Evolutionary conservation across 2,329 filamentous ascomycete genomes (phyloP).

Genomic region (Talaromyces funiculosus): DNA sequence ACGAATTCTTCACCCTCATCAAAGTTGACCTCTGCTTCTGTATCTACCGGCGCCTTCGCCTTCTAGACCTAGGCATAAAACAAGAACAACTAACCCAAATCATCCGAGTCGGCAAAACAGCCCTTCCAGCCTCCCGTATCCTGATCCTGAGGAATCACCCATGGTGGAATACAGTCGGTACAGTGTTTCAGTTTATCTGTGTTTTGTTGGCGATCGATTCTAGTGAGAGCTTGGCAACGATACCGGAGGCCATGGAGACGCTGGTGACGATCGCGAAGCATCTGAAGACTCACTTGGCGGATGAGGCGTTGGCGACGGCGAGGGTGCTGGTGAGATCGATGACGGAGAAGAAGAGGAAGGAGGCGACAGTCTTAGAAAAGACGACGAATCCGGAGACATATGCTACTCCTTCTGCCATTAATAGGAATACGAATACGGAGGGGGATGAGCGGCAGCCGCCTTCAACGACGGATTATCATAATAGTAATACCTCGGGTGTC

Average conservation of each 20-base stretch:
- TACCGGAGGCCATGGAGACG: slow-evolving; percentile 33
- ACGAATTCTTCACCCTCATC: slow-evolving; percentile 29
- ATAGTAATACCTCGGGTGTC: neutral
- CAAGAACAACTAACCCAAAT: slow-evolving; percentile 35
- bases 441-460: neutral
- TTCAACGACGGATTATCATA: neutral
- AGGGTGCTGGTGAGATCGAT: slow-evolving; percentile 21
- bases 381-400: neutral
- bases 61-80: slow-evolving; percentile 33
- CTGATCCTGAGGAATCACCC: slow-evolving; percentile 31
- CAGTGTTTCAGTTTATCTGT: slow-evolving; percentile 41
- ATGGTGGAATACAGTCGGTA: slow-evolving; percentile 42
- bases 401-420: neutral
- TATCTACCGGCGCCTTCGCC: slow-evolving; percentile 38
- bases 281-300: slow-evolving; percentile 26
- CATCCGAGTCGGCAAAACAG: slow-evolving; percentile 29
- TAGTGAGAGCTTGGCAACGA: slow-evolving; percentile 28
- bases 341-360: slow-evolving; percentile 22
- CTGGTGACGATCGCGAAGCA: slow-evolving; percentile 33
- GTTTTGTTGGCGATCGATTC: slow-evolving; percentile 39
- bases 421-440: neutral
- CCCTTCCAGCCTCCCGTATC: slow-evolving; percentile 30
- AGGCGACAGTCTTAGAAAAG: slow-evolving; percentile 19
- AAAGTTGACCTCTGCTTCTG: slow-evolving; percentile 27
- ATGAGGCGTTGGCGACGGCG: slow-evolving; percentile 28